These are phyloP conservation scores for Sugiyamaella pinicola DNA, from an alignment of 1,139 yeast species.

Conservation along the genomic window DNA sequence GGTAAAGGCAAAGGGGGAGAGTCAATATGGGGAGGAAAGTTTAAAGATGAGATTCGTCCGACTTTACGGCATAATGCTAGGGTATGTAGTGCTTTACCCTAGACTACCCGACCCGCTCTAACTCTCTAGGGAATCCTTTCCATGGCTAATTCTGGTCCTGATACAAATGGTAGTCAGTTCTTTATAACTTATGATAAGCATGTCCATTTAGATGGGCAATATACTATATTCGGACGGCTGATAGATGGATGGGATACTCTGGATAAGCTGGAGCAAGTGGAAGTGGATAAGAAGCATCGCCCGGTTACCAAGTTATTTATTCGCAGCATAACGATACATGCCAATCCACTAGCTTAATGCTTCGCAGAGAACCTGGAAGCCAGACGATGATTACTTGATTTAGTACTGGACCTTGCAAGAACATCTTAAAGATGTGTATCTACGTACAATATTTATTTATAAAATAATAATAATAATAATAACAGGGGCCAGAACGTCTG, in stretches of 20 bases:
- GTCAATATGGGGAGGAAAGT: slow-evolving; percentile 53
- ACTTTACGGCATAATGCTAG: slow-evolving; percentile 47
- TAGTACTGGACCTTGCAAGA: neutral
- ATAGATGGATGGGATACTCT: slow-evolving; percentile 47
- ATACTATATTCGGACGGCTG: slow-evolving; percentile 60
- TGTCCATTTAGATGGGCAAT: slow-evolving; percentile 54
- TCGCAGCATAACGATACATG: slow-evolving; percentile 47
- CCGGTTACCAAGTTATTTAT: slow-evolving; percentile 47
- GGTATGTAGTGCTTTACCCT: slow-evolving; percentile 43
- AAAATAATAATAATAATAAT: slow-evolving; percentile 6
- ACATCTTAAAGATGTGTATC: neutral
- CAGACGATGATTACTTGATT: no score
- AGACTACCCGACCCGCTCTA: slow-evolving; percentile 6
- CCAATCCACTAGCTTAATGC: slow-evolving; percentile 42
- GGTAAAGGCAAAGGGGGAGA: slow-evolving; percentile 57
- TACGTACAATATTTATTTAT: slow-evolving; percentile 15
- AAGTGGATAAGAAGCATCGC: slow-evolving; percentile 46
- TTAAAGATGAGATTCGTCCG: slow-evolving; percentile 52
- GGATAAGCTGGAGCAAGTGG: slow-evolving; percentile 44
- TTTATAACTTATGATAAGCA: slow-evolving; percentile 48
- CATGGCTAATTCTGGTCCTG: slow-evolving; percentile 52
- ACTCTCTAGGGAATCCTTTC: slow-evolving; percentile 45
- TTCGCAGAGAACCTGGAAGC: no score
- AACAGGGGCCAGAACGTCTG: no score
- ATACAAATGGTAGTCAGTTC: slow-evolving; percentile 50